phyloP scores from a whole-genome alignment of 305 asterid genomes.

The Solanum aculeatissimum region DNA sequence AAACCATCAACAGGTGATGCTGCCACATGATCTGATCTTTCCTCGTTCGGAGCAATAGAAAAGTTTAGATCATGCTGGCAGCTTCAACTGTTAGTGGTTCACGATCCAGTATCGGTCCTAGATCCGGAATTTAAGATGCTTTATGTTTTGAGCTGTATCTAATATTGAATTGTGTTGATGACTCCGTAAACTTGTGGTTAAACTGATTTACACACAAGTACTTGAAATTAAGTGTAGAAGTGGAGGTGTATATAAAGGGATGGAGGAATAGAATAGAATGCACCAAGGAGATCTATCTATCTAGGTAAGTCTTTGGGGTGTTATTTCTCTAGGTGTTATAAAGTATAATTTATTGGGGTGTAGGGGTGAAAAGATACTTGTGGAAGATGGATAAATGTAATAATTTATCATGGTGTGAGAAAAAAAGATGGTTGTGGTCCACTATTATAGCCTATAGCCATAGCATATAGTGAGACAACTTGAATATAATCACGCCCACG shows the following conservation, averaged over 20 bases:
- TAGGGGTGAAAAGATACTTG: constrained; percentile 3
- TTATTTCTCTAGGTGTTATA: not conserved
- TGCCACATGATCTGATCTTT: constrained; percentile 55
- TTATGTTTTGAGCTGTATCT: not conserved
- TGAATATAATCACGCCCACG: constrained; percentile 42
- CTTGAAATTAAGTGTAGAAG: not conserved
- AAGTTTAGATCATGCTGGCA: constrained; percentile 97
- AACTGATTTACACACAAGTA: too few species aligned
- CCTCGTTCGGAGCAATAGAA: not conserved
- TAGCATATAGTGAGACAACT: constrained; percentile 43
- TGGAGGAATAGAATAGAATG: not conserved
- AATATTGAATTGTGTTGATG: too few species aligned
- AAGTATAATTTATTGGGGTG: not conserved
- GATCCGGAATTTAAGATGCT: not conserved
- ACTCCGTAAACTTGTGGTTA: too few species aligned
- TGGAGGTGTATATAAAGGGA: not conserved
- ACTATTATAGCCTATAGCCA: constrained; percentile 14
- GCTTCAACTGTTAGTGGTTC: constrained; percentile 61
- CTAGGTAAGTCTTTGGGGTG: not conserved
- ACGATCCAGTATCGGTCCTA: not conserved
- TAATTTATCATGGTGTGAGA: not conserved
- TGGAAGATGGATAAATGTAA: not conserved
- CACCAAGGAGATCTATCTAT: not conserved
- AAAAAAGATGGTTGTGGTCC: not conserved
- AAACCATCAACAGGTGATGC: constrained; percentile 42